Evolutionary conservation across 345 rosid genomes (phyloP), one percentile per base, ranked within the genome.

Genomic region (Camelina hispida): DNA sequence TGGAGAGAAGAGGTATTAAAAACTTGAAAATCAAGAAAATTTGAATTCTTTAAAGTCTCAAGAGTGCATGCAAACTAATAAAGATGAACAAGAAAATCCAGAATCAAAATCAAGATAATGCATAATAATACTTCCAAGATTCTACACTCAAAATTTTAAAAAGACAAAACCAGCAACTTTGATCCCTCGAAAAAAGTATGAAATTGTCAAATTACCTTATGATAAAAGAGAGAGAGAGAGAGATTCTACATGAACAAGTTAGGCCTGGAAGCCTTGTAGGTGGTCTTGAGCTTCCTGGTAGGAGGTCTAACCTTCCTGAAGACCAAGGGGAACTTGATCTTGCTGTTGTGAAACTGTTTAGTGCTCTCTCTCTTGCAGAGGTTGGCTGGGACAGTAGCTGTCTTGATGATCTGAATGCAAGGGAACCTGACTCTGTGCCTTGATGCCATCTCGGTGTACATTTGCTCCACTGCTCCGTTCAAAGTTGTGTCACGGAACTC

Each of bases 371-470:
- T 83, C 78, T 83, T 83, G 71, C 83, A 80, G 12, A 83, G 78
- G 2, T 75, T 72, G 2, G 85, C 83, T 5, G 85, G 88, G 58
- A 87, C 76, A 0, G 87, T 87, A 0, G 87, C 85, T 5, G 87
- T 87, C 81, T 87, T 85, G 68, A 87, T 87, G 53, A 87, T 83
- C 79, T 87, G 88, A 15, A 85, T 87, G 70, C 87, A 87, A 4
- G 88, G 91, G 73, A 82, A 87, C 69, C 87, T 83, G n/a, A 85
- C 88, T 38, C 88, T 82, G 78, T 87, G 88, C 11, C 88, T 82
- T 20, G 89, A 87, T 1, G 91, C 89, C 91, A 87, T 85, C 78
- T 87, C 87, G 0, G 50, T 85, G 85, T 85, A 85, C 87, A 87
- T 87, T 34, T 87, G 88, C 56, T 87, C 91, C 13, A 87, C 89